phyloP scores from a whole-genome alignment of 345 rosid genomes.

The Schrenkiella parvula region DNA sequence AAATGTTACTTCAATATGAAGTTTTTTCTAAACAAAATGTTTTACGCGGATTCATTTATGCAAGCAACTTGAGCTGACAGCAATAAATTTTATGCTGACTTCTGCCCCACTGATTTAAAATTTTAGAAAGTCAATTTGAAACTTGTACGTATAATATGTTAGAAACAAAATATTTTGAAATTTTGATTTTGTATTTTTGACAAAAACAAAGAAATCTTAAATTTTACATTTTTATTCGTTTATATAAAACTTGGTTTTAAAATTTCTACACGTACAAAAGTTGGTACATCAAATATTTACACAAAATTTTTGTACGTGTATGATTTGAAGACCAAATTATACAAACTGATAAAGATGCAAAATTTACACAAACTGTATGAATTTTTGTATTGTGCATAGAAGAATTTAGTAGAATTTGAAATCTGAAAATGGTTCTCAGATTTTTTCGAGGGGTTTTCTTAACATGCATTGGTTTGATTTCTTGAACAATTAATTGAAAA shows the following conservation, averaged over 20 bases:
- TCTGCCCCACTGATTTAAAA: constrained; percentile 9
- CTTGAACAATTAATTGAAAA: too few relatives aligned
- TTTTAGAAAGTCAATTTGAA: constrained; percentile 11
- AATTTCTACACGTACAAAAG: background rate
- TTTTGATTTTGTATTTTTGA: background rate
- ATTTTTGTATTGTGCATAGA: too few relatives aligned
- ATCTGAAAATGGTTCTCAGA: too few relatives aligned
- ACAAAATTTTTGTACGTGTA: too few relatives aligned
- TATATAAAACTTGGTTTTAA: background rate
- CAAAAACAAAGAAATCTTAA: background rate
- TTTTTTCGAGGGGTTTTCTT: too few relatives aligned
- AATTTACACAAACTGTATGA: too few relatives aligned
- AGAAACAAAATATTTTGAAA: background rate
- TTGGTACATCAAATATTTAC: too few relatives aligned
- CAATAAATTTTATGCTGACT: constrained; percentile 10
- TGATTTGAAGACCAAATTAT: too few relatives aligned
- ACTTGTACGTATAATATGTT: background rate
- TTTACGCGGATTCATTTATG: background rate
- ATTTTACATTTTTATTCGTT: background rate
- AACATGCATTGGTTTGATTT: too few relatives aligned
- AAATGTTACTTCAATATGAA: background rate
- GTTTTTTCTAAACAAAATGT: background rate
- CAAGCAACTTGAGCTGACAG: constrained; percentile 17
- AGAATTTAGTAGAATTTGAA: too few relatives aligned
- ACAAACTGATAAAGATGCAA: too few relatives aligned